A percentile compares a stretch with the other conserved stretches of the same genome.
phyloP scores from a whole-genome alignment of 345 rosid species.

The Anastatica hierochuntica region DNA sequence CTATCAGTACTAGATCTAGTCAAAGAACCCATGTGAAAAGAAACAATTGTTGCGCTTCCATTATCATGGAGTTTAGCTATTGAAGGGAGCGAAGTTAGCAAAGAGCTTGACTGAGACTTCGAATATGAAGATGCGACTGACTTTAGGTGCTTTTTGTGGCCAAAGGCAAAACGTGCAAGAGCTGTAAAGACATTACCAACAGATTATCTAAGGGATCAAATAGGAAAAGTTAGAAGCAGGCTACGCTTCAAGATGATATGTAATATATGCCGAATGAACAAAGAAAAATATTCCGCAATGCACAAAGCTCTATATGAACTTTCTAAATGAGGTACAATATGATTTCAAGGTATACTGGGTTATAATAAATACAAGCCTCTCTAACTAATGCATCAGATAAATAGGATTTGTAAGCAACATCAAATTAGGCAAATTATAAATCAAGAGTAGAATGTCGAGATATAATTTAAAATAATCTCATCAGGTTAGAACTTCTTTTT shows the following conservation, averaged over 20 bases:
- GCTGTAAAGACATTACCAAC: constrained; percentile 45
- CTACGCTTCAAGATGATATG: constrained; percentile 2
- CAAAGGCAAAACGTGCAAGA: constrained; percentile 88
- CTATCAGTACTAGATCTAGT: constrained; percentile 69
- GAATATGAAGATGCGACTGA: constrained; percentile 72
- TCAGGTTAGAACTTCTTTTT: constrained; percentile 7
- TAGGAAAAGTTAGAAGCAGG: not conserved
- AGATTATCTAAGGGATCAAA: constrained; percentile 9
- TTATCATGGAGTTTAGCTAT: constrained; percentile 61
- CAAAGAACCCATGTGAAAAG: constrained; percentile 68
- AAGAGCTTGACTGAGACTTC: constrained; percentile 79
- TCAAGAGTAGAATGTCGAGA: not conserved
- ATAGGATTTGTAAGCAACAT: not conserved
- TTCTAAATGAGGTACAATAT: constrained; percentile 5
- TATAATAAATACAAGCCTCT: constrained; percentile 4
- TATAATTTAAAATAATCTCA: constrained; percentile 7
- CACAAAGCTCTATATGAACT: no score
- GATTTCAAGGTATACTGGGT: constrained; percentile 1
- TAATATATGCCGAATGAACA: constrained; percentile 6
- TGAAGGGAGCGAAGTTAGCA: constrained; percentile 77
- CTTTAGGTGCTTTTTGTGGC: constrained; percentile 90
- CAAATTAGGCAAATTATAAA: not conserved
- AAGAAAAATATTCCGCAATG: no score
- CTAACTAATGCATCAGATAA: not conserved
- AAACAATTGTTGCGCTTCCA: constrained; percentile 60